Conservation (phyloP, 1,284 basidiomycete species). For the Ustilago trichophora region DNA sequence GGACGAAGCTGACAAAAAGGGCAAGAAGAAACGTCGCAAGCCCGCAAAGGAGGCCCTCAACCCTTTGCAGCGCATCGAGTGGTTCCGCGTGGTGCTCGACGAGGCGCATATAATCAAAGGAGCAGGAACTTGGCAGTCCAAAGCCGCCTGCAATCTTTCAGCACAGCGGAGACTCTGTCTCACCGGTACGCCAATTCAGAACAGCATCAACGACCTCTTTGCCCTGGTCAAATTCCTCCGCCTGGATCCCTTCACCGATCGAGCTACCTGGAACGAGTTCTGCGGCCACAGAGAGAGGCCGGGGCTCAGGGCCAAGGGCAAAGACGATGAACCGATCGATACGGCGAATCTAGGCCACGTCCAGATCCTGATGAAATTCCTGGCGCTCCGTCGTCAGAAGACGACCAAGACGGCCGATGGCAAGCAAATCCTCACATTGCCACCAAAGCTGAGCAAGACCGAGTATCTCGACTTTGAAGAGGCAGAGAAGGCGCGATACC, state of each 20-base stretch:
- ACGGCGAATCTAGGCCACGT: slow-evolving; percentile 90
- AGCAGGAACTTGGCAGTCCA: slow-evolving; percentile 87
- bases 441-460: slow-evolving; percentile 85
- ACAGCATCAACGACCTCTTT: slow-evolving; percentile 96
- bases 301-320: slow-evolving; percentile 26
- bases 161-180: slow-evolving; percentile 92
- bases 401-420: slow-evolving; percentile 84
- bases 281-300: slow-evolving; percentile 87
- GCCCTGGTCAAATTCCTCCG: slow-evolving; percentile 96
- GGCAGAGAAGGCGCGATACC: slow-evolving; percentile 85
- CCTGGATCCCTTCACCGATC: slow-evolving; percentile 89
- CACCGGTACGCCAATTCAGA: slow-evolving; percentile 98
- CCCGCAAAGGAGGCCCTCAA: slow-evolving; percentile 74
- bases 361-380: slow-evolving; percentile 95
- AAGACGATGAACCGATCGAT: slow-evolving; percentile 69
- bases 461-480: slow-evolving; percentile 83
- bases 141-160: slow-evolving; percentile 91
- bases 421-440: slow-evolving; percentile 79
- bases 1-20: slow-evolving; percentile 24
- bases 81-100: slow-evolving; percentile 97
- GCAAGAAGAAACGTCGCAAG: slow-evolving; percentile 69
- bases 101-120: slow-evolving; percentile 96
- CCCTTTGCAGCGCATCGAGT: slow-evolving; percentile 92
- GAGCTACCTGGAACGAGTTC: slow-evolving; percentile 88
- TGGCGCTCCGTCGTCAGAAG: slow-evolving; percentile 95